Evolutionary conservation across 257 asterid genomes (phyloP).

Genomic region (Ajuga chamaepitys): DNA sequence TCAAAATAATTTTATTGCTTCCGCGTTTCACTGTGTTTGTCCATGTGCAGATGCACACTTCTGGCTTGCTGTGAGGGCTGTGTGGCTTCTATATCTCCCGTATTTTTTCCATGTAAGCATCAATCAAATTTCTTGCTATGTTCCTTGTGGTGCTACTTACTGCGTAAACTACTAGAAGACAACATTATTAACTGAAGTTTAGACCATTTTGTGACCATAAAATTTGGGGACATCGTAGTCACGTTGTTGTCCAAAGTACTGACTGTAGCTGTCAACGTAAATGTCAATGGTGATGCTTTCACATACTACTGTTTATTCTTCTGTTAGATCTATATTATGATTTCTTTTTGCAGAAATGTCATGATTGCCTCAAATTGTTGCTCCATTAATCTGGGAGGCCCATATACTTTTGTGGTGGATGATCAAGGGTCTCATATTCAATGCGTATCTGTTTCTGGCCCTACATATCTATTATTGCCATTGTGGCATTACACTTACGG

Average conservation of each 20-base stretch:
- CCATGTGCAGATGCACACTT: slow-evolving; percentile 14
- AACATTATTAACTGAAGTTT: slow-evolving; percentile 7
- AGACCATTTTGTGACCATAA: slow-evolving; percentile 15
- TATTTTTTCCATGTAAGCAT: slow-evolving; percentile 6
- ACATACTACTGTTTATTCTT: slow-evolving; percentile 4
- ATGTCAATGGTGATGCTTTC: background rate
- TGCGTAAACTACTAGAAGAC: background rate
- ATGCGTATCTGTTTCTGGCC: slow-evolving; percentile 18
- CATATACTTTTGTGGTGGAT: slow-evolving; percentile 22
- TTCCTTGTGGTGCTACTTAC: background rate
- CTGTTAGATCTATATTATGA: background rate
- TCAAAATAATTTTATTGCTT: background rate
- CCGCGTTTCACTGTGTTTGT: background rate
- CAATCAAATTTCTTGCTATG: background rate
- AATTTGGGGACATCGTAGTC: background rate
- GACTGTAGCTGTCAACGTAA: slow-evolving; percentile 12
- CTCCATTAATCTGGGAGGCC: slow-evolving; percentile 16
- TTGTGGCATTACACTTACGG: background rate
- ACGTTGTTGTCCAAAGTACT: slow-evolving; percentile 7
- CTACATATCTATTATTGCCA: slow-evolving; percentile 21
- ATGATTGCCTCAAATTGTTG: slow-evolving; percentile 12
- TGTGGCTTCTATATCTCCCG: slow-evolving; percentile 13
- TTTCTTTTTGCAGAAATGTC: background rate
- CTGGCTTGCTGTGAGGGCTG: background rate
- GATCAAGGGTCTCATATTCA: background rate